Conservation (phyloP, 768 basidiomycete genomes). For the Sarcodon sp. region DNA sequence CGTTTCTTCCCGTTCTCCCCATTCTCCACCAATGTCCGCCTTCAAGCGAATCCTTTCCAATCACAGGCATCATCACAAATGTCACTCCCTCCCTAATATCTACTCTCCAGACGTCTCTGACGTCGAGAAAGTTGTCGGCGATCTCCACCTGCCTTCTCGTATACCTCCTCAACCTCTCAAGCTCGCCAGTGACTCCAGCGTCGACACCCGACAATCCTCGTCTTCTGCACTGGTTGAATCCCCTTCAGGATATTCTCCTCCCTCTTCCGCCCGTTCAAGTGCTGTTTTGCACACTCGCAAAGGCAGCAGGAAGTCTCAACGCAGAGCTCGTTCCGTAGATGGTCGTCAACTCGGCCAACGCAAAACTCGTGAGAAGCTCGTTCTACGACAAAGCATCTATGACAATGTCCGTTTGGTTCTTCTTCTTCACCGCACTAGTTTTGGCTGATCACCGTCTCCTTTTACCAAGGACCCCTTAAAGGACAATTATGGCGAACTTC, state of each 20-base stretch:
- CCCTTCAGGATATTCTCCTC: not conserved
- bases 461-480: conserved; percentile 11
- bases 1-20: not conserved
- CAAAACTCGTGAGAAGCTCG: too few species aligned
- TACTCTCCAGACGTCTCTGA: not conserved
- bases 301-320: not conserved
- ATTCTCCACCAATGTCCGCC: not conserved
- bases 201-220: too few species aligned
- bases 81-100: not conserved
- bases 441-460: not conserved
- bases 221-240: not conserved
- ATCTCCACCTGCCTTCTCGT: too few species aligned
- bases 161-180: too few species aligned
- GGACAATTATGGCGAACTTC: conserved; percentile 64
- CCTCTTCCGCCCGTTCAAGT: not conserved
- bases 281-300: not conserved
- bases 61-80: not conserved
- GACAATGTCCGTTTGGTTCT: not conserved
- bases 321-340: too few species aligned
- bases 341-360: too few species aligned
- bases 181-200: too few species aligned
- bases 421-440: not conserved
- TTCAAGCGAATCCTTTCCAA: not conserved
- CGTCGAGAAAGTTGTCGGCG: too few species aligned
- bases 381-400: not conserved